Percentiles rank a stretch among this genome's conserved stretches.
These are phyloP conservation scores for Tuber umbilicatum DNA, from an alignment of 495 filamentous ascomycete genomes.

Conservation along the genomic window DNA sequence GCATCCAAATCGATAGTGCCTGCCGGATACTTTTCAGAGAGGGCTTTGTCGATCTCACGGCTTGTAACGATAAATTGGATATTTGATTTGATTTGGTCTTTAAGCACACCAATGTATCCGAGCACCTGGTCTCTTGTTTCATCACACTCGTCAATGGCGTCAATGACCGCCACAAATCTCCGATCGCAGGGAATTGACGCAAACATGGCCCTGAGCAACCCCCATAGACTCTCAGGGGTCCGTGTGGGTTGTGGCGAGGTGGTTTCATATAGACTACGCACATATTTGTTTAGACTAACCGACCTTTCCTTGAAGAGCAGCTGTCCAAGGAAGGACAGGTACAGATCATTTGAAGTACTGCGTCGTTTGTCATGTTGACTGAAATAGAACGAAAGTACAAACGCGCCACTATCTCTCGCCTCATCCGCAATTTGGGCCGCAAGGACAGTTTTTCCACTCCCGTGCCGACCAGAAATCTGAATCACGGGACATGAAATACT, in stretches of 20 bases:
- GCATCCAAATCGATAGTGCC: slow-evolving; percentile 5
- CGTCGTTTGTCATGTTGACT: background rate
- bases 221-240: background rate
- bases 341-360: slow-evolving; percentile 4
- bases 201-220: slow-evolving; percentile 1
- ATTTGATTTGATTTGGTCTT: slow-evolving; percentile 3
- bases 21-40: background rate
- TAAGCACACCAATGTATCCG: slow-evolving; percentile 3
- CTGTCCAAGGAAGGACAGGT: background rate
- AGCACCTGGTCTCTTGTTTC: slow-evolving; percentile 1
- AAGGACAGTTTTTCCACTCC: background rate
- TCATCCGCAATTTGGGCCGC: background rate
- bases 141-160: slow-evolving; percentile 2
- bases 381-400: slow-evolving; percentile 6
- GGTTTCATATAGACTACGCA: slow-evolving; percentile 5
- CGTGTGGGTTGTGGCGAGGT: background rate
- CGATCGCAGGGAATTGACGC: background rate
- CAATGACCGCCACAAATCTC: slow-evolving; percentile 4
- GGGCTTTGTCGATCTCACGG: background rate
- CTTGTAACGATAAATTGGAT: slow-evolving; percentile 3
- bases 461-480: slow-evolving; percentile 1
- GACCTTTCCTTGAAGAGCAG: slow-evolving; percentile 3
- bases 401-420: background rate
- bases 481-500: background rate
- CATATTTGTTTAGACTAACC: slow-evolving; percentile 5